Base-by-base conservation (phyloP, 2,329 filamentous ascomycete species). In the Niveomyces coronatus region DNA sequence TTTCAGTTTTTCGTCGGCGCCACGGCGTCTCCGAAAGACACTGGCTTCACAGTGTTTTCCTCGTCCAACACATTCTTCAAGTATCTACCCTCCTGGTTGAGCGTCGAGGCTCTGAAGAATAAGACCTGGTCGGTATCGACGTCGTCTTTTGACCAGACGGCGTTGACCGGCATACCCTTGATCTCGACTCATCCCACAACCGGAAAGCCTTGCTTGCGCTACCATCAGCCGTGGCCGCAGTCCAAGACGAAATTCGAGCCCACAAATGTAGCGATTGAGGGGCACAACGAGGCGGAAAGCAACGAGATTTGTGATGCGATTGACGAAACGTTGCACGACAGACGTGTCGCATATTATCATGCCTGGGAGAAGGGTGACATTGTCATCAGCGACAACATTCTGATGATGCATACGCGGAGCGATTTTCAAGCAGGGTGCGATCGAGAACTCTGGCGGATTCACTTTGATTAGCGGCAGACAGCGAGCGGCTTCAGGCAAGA, bases 281-380 rank as follows among this genome's bases (percentile, higher is more conserved):
- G 51, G 1, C 55, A 50, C 2, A 35, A 45, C 9, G 38, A 46
- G 5, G 17, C 50, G 0, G 57, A 62, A n/a, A 55, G 58, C 26
- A 41, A 46, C 0, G 46, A 58, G 2, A 49, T 67, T 5, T 65
- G 59, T 18, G 53, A 60, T 3, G 46, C 59, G 0, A 48, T 74
- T 3, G 60, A 68, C 36, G 49, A 50, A 0, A 50, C 67, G 0
- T 49, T 71, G 2, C 67, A 72, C 39, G 71, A 74, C 44, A 57
- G 66, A 5, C 58, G 70, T 0, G 63, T 72, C 0, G 65, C 63
- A 7, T 58, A 70, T 26, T 66, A 67, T 38, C 67, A 71, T 39
- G 50, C 58, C 5, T 76, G 71, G 70, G 62, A 74, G 37, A 63
- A 68, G 52, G 71, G 71, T 0, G 72, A 76, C 46, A 31, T 76